Evolutionary conservation across 371 early-diverging fungal species (phyloP).

Genomic region (Apophysomyces sp.): DNA sequence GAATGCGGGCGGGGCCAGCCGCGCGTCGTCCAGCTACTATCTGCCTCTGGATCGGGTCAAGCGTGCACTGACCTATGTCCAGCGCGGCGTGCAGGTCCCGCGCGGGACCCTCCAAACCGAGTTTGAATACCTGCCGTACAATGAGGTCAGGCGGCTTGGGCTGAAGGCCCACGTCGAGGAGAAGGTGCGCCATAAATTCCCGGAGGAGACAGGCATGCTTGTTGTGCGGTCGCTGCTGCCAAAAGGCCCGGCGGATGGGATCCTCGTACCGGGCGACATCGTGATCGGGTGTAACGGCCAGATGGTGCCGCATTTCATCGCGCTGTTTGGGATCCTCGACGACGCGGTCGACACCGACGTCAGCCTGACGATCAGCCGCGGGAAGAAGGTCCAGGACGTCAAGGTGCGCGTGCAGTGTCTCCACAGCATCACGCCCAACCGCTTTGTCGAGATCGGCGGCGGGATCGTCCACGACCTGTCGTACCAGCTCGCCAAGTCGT

Average conservation of each 20-base stretch:
- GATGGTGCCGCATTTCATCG: slow-evolving; percentile 69
- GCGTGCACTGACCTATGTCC: slow-evolving; percentile 61
- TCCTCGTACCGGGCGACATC: slow-evolving; percentile 75
- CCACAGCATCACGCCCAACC: slow-evolving; percentile 71
- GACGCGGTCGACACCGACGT: slow-evolving; percentile 60
- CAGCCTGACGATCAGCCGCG: slow-evolving; percentile 67
- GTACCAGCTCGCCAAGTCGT: slow-evolving; percentile 82
- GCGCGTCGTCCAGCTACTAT: slow-evolving; percentile 57
- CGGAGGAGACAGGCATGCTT: slow-evolving; percentile 76
- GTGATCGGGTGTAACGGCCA: slow-evolving; percentile 60
- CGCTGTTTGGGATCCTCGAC: slow-evolving; percentile 68
- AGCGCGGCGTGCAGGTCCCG: slow-evolving; percentile 59
- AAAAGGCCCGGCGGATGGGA: slow-evolving; percentile 64
- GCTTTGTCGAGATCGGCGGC: slow-evolving; percentile 84
- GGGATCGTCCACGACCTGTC: slow-evolving; percentile 79
- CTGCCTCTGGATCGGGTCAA: slow-evolving; percentile 64
- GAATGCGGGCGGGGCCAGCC: slow-evolving; percentile 64
- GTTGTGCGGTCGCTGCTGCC: slow-evolving; percentile 72
- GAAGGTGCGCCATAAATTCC: slow-evolving; percentile 54
- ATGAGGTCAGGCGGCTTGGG: slow-evolving; percentile 62
- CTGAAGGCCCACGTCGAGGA: slow-evolving; percentile 63
- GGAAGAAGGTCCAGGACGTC: slow-evolving; percentile 56
- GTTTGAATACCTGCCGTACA: slow-evolving; percentile 62
- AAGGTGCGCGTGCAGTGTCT: slow-evolving; percentile 70
- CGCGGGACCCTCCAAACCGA: slow-evolving; percentile 79